Evolutionary conservation across 2,329 filamentous ascomycete genomes (phyloP), one percentile per base, ranked within the genome.

Genomic region (Teratosphaeria viscida): DNA sequence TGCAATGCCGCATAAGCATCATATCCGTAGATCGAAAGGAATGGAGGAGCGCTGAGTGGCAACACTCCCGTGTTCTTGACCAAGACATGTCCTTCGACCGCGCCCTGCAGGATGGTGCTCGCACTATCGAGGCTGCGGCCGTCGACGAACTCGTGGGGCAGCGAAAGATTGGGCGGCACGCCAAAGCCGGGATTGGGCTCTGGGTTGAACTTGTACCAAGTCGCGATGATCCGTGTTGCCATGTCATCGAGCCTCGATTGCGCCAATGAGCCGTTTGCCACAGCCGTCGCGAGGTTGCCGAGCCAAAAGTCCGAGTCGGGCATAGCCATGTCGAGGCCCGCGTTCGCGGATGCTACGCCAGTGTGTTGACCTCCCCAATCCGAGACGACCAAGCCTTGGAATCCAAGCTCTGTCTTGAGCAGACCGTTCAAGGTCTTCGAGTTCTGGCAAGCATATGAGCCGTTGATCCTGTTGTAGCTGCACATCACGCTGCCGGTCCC

Each of bases 191-290:
- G 68, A 32, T 54, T 37, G 19, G 34, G 7, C 73, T 89, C 85
- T 1, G 79, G 79, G 29, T 78, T 75, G 56, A 86, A 82, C 65
- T 81, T 82, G 73, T 84, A 87, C 71, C 82, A 86, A 2, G 82
- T 82, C 56, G 84, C 79, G 76, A 89, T 80, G 64, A 89, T 95
- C 66, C 94, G 85, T 74, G 90, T 87, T 4, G 85, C 90, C 87
- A 96, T 95, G 70, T 97, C 92, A 66, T 96, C 92, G 8, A 97
- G 72, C 56, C 92, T 65, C 82, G 88, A 95, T 65, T 58, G 57
- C 16, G 92, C 90, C 34, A 97, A 78, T 0, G 91, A 95, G 39
- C 92, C 92, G 70, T 97, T 96, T 66, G 95, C 75, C 5, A 96
- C 85, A 1, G 89, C 89, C 54, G 95, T 77, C 1, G 92, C 96